These are phyloP conservation scores for Mariannaea elegans DNA, from an alignment of 2,329 filamentous ascomycete species.

Conservation along the genomic window DNA sequence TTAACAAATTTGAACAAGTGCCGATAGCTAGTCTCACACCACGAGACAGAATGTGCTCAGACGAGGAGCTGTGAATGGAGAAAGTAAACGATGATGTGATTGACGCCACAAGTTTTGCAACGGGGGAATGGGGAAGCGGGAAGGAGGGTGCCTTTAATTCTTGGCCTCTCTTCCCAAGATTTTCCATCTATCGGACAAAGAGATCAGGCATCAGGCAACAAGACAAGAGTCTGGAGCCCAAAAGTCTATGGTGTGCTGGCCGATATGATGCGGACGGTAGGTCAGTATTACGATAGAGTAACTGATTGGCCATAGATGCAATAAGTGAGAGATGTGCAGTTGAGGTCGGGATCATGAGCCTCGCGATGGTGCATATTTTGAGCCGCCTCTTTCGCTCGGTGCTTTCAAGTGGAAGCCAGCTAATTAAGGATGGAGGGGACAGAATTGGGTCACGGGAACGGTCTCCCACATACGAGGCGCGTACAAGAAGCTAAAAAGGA, in stretches of 20 bases:
- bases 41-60: slow-evolving; percentile 21
- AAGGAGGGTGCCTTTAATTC: slow-evolving; percentile 29
- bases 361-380: slow-evolving; percentile 16
- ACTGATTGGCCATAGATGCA: slow-evolving; percentile 2
- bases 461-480: background rate
- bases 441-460: slow-evolving; percentile 12
- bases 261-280: background rate
- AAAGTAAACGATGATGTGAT: slow-evolving; percentile 38
- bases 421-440: slow-evolving; percentile 3
- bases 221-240: background rate
- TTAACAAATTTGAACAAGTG: slow-evolving; percentile 19
- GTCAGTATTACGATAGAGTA: background rate
- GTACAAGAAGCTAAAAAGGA: background rate
- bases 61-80: slow-evolving; percentile 24
- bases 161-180: background rate
- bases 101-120: slow-evolving; percentile 40
- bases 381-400: slow-evolving; percentile 11
- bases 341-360: background rate
- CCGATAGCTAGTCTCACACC: slow-evolving; percentile 18
- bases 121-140: slow-evolving; percentile 25
- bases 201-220: background rate
- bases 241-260: background rate
- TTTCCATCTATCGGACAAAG: background rate
- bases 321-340: slow-evolving; percentile 11
- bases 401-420: slow-evolving; percentile 8